Conservation (phyloP, 129 eudicot species). For the Artemisia tridentata region DNA sequence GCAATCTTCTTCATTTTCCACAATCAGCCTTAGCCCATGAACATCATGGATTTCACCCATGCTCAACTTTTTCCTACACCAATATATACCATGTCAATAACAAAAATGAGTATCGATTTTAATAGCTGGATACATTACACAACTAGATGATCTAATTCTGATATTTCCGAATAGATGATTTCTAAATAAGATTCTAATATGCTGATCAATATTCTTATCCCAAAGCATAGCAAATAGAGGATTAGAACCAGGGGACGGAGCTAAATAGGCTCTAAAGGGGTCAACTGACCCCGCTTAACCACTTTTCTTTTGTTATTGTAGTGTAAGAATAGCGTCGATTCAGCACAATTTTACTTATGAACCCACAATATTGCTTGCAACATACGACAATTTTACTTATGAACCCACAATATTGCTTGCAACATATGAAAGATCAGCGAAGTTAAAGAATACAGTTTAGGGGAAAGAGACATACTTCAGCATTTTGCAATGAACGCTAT, state of each 20-base stretch:
- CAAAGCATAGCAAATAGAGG: neutral
- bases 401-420: too few relatives aligned
- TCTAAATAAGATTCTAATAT: neutral
- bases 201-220: neutral
- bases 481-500: constrained; percentile 84
- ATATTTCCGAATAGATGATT: too few relatives aligned
- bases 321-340: too few relatives aligned
- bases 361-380: too few relatives aligned
- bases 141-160: too few relatives aligned
- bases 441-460: neutral
- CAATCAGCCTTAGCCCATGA: constrained; percentile 90
- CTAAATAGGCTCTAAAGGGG: too few relatives aligned
- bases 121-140: neutral
- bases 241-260: too few relatives aligned
- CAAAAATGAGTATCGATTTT: neutral
- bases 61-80: constrained; percentile 73
- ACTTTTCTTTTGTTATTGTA: too few relatives aligned
- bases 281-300: too few relatives aligned
- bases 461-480: constrained; percentile 46
- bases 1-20: constrained; percentile 85
- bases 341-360: too few relatives aligned
- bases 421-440: too few relatives aligned
- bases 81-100: neutral
- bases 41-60: constrained; percentile 93
- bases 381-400: too few relatives aligned